phyloP scores from a whole-genome alignment of 495 filamentous ascomycete genomes.

The Penicillium paxilli region DNA sequence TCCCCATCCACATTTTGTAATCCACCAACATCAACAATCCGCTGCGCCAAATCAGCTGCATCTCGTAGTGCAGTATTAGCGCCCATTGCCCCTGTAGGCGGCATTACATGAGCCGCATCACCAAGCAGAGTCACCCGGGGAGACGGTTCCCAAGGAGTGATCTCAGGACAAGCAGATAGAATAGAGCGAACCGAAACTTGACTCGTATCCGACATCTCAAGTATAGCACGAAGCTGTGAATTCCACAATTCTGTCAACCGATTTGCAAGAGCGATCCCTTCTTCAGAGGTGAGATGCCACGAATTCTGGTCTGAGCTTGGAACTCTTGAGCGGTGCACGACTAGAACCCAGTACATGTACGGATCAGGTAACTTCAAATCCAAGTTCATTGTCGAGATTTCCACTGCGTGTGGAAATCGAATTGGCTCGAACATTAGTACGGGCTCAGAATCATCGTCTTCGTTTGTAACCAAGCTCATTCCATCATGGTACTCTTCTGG shows the following conservation, averaged over 20 bases:
- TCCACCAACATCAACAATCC: slow-evolving; percentile 26
- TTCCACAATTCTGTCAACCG: slow-evolving; percentile 28
- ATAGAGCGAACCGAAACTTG: slow-evolving; percentile 34
- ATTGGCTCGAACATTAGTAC: slow-evolving; percentile 38
- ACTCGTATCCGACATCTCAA: slow-evolving; percentile 33
- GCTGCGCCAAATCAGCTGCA: slow-evolving; percentile 29
- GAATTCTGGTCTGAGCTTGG: slow-evolving; percentile 18
- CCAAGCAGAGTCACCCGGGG: slow-evolving; percentile 59
- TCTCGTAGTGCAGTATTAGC: slow-evolving; percentile 57
- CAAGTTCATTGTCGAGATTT: slow-evolving; percentile 9
- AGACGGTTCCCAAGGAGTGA: slow-evolving; percentile 30
- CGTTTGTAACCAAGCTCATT: slow-evolving; percentile 14
- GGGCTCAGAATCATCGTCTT: slow-evolving; percentile 24
- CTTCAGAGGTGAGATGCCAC: slow-evolving; percentile 14
- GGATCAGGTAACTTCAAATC: slow-evolving; percentile 23
- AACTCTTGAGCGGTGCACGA: slow-evolving; percentile 20
- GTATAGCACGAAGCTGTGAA: slow-evolving; percentile 31
- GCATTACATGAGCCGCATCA: slow-evolving; percentile 62
- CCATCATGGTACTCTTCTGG: slow-evolving; percentile 4
- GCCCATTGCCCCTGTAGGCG: slow-evolving; percentile 59
- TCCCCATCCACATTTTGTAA: slow-evolving; percentile 23
- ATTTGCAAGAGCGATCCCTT: slow-evolving; percentile 22
- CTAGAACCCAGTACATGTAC: slow-evolving; percentile 43
- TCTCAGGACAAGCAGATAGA: slow-evolving; percentile 38
- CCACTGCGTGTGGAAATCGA: slow-evolving; percentile 22